These are phyloP conservation scores for Apophysomyces variabilis DNA, from an alignment of 371 early-diverging fungal species.

Conservation along the genomic window DNA sequence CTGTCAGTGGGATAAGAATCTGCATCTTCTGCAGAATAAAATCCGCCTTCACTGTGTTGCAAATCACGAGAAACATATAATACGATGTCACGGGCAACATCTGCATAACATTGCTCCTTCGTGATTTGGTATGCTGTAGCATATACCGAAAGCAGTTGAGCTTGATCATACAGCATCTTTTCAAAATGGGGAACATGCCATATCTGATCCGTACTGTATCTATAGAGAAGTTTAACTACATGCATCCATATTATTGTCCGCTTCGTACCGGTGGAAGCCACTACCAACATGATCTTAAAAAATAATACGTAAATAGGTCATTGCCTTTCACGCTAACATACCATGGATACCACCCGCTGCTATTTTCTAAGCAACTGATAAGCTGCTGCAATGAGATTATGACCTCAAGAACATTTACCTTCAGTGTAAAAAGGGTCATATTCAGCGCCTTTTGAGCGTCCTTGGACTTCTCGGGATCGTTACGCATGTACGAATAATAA, in stretches of 20 bases:
- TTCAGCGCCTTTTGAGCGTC: conserved; percentile 52
- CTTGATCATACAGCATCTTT: conserved; percentile 76
- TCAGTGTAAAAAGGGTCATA: conserved; percentile 63
- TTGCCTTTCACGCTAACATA: conserved; percentile 16
- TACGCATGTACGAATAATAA: conserved; percentile 45
- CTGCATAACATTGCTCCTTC: conserved; percentile 48
- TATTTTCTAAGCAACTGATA: conserved; percentile 38
- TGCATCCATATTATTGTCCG: conserved; percentile 10
- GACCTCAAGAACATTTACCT: conserved; percentile 21
- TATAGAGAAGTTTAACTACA: conserved; percentile 23
- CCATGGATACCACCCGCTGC: conserved; percentile 69
- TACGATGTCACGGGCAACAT: conserved; percentile 58
- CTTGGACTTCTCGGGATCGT: conserved; percentile 21
- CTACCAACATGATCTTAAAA: conserved; percentile 60
- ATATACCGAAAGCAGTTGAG: conserved; percentile 61
- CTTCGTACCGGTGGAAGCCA: conserved; percentile 63
- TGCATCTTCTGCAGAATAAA: conserved; percentile 78
- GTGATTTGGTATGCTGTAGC: conserved; percentile 53
- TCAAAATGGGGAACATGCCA: conserved; percentile 69
- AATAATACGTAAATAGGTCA: neutral
- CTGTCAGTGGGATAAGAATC: conserved; percentile 58
- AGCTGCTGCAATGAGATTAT: neutral
- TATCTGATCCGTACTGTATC: conserved; percentile 46
- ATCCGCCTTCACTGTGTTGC: conserved; percentile 53
- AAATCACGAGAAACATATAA: conserved; percentile 61